Base-by-base conservation (phyloP, 2,329 filamentous ascomycete genomes). In the Hypoxylon rubiginosum region DNA sequence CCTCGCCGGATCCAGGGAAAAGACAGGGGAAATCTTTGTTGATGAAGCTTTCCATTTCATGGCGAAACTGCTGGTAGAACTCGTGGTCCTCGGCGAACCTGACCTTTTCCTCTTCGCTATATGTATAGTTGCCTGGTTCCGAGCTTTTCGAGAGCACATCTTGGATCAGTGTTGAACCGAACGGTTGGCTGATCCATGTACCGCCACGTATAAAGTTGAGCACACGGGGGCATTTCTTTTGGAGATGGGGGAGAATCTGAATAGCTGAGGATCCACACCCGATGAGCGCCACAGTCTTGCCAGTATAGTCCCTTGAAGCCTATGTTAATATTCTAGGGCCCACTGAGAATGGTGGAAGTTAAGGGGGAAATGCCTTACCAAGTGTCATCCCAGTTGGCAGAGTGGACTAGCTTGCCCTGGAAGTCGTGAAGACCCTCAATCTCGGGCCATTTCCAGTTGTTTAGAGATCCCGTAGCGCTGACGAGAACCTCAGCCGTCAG, bases 381-480 rank as follows among this genome's bases (percentile, higher is more conserved):
- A 11, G 7, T 63, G n/a, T 70, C 70, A 32, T 76, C 72, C 76
- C 76, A 79, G 30, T 70, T 68, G 6, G 76, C 76, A 13, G 71
- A 76, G 43, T 78, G 77, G 32, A 36, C 32, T 3, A 78, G 50
- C 17, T 76, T 65, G 8, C 77, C 76, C 39, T 75, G 72, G 67
- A 76, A 78, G 58, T 67, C 17, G 73, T 60, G 1, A 75, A 56
- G 5, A 36, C 77, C 77, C 21, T 71, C 59, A 56, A 79, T 77
- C 6, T 72, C 66, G 3, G 76, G 76, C 75, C 73, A 76, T 51
- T 74, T 74, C 69, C 69, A 73, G 19, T 74, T 60, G 28, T 70
- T 73, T 4, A 67, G 62, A 15, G 50, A 32, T 1, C 71, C 81
- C 81, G 28, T 79, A 75, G 72, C 81, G 80, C 70, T 74, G 26